Base-by-base conservation (phyloP, 371 early-diverging fungal genomes). In the Actinomucor elegans region DNA sequence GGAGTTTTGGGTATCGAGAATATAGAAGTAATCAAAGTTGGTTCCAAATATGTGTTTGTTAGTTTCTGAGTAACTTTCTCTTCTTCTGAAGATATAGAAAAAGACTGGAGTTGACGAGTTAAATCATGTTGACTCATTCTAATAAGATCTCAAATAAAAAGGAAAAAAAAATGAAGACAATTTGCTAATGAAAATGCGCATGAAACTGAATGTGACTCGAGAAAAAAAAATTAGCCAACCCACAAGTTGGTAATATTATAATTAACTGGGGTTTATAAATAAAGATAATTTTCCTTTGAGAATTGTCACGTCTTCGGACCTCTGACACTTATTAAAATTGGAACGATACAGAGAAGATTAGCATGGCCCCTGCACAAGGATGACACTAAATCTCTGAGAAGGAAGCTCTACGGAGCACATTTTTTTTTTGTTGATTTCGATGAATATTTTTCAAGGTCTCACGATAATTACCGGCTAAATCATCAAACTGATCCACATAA, bases 311-410 rank as follows among this genome's bases (percentile, higher is more conserved):
- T 57, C 57, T 51, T 51, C 44, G 38, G 55, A 60, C 55, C 60
- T 60, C 60, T 60, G 60, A 43, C 60, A 60, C 55, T 54, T 60
- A 54, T 60, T 60, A 60, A 60, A 60, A 60, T 60, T 60, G 60
- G 60, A 60, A 60, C 60, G 55, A 60, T 60, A 54, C 60, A 60
- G 60, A 60, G 60, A 54, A 60, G 60, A 60, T 60, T 60, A 60
- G 60, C 60, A 60, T 60, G 60, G 60, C 55, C 60, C 60, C 60
- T 60, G 60, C 60, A 60, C 60, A 60, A 60, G 60, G 60, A 60
- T 60, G 60, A 60, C 60, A 60, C 60, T 57, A 59, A 59, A 59
- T 48, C 49, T 59, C 59, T 59, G 59, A 59, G 59, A 59, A 46
- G 59, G 52, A 59, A 52, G 59, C 59, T 59, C 59, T 59, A 59